Evolutionary conservation across 352 stramenopile species (phyloP), one percentile per base, ranked within the genome.

Genomic region (Globisporangium recalcitrans): DNA sequence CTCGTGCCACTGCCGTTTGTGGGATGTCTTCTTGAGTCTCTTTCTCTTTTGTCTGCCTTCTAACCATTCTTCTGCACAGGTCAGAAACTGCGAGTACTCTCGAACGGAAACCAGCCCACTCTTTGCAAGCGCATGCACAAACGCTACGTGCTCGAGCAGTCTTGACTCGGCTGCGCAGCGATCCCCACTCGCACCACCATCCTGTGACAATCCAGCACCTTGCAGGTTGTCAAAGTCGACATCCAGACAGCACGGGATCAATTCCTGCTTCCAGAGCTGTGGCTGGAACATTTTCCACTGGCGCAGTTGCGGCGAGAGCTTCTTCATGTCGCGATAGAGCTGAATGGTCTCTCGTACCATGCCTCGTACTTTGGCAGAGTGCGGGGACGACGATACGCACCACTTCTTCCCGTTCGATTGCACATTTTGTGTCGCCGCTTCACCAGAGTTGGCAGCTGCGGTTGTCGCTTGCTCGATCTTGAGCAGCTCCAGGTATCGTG

Each of bases 221-320:
- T 64, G 40, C 53, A 59, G 8, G 10, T 27, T 26, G n/a, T 66
- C 46, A 16, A 47, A 62, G 4, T 54, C 44, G 26, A 78, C 22
- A 24, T 77, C 69, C 4, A 81, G 56, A 40, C 65, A 74, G 38
- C 71, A 81, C 13, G 73, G 73, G 1, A 81, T 38, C 5, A 81
- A 58, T 14, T 77, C 60, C 13, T 64, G 44, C 60, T 71, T 77
- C 73, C 73, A 81, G 31, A 63, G 54, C 49, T 69, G 51, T 3
- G 57, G 44, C 34, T 77, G 61, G 19, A 81, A 78, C 57, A 73
- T 71, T 22, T 71, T 74, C 65, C 49, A 74, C 54, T 77, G 65
- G 11, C 69, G 71, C 29, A 81, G 57, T 49, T 74, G 57, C 0
- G 63, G 38, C 2, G 67, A 64, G 1, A 81, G 31, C 10, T 64